Base-by-base conservation (phyloP, 2,329 filamentous ascomycete genomes). In the Aspergillus ibericus region DNA sequence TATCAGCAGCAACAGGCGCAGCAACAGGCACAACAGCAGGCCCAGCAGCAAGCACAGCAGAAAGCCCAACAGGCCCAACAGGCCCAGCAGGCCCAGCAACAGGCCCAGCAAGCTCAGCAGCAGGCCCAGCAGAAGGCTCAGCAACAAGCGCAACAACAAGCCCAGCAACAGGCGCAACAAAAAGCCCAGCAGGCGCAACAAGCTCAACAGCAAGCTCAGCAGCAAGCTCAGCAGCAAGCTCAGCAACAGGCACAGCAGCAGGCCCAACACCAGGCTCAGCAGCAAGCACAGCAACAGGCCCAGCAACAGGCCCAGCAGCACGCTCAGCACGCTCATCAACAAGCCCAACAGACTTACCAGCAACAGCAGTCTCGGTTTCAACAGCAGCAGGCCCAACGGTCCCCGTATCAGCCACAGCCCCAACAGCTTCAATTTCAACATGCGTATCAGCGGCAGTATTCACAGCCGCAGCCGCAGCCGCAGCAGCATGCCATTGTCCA, bases 361-460 rank as follows among this genome's bases (percentile, higher is more conserved):
- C 59, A 61, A 38, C 61, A 63, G 51, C 59, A 59, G 25, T 56
- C 63, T 16, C 56, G 62, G 4, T 40, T 58, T 20, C 60, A 63
- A 13, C 61, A 66, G 36, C 66, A 66, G n/a, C 62, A 64, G n/a
- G 53, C 55, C 12, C 62, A 65, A 22, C 55, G 50, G 44, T 57
- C 58, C 10, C 38, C 55, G 5, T 62, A 65, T 29, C 59, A 63
- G 29, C 29, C 46, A 12, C 58, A 63, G 32, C 34, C 49, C 44
- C 55, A 62, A 16, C 53, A 61, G 40, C 47, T 51, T 16, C 58
- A 60, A 54, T 47, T 51, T 48, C 40, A 49, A 38, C 18, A 27
- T 53, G 53, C 52, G 51, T 35, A 53, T 36, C 53, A 56, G 29
- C 59, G 56, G 7, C 56, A 59, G 5, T 49, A 51, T n/a, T 54